Base-by-base conservation (phyloP, 2,329 filamentous ascomycete genomes). In the Myriosclerotinia duriaeana region DNA sequence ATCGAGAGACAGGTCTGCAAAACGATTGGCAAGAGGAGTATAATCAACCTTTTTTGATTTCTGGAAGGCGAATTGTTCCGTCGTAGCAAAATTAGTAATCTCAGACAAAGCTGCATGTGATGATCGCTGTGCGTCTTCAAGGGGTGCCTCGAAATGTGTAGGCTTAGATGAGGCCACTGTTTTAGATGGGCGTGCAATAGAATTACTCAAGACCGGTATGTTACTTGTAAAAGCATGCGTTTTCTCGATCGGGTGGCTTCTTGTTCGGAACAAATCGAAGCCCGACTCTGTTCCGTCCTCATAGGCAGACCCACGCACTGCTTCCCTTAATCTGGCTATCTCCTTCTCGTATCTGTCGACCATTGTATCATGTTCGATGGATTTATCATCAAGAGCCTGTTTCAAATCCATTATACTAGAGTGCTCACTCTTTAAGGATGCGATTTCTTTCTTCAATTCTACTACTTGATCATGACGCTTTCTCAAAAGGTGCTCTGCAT, bases 391-490 rank as follows among this genome's bases (percentile, higher is more conserved):
- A 38, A 73, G 52, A 36, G 65, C 48, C 22, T 69, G 62, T 52
- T 71, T 65, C n/a, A 72, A 61, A 36, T 72, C 68, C 40, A 66
- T 58, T 20, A 55, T 46, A 12, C 56, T 69, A 22, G 67, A 66
- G 11, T 72, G 67, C 36, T 69, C 59, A 14, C 67, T 66, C 72
- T 82, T 83, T 3, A 86, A 75, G 0, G 76, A 76, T 67, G 79
- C 79, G 50, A 86, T 75, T 69, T 85, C 82, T 70, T 81, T 83
- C 74, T 84, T 84, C 9, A 88, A 79, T 53, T 83, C 80, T 11
- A 80, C 77, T 67, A 87, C 85, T 74, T 85, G 85, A 50, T 80
- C 78, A 67, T 87, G 84, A 65, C 85, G 85, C 69, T 82, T 82
- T 64, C 83, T 80, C 54, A 88, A 71, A 2, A 87, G 83, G 20